Conservation (phyloP, 352 stramenopile species). For the Pythium oligandrum region DNA sequence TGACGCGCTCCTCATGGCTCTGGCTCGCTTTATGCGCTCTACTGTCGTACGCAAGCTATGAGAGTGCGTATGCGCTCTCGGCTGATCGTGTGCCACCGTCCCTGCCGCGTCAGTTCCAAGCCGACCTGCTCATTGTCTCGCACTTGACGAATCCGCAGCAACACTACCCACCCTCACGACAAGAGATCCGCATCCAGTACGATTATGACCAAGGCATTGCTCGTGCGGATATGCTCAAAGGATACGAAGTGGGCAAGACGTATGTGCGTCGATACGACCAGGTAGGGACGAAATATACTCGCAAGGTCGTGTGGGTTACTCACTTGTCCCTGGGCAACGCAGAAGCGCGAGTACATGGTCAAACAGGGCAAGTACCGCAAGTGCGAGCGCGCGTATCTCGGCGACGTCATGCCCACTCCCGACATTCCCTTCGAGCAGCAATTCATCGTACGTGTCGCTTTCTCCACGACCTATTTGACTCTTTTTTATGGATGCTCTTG, state of each 20-base stretch:
- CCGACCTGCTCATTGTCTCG: slow-evolving; percentile 47
- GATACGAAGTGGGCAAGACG: slow-evolving; percentile 65
- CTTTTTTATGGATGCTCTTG: not conserved
- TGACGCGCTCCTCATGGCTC: no score
- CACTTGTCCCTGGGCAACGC: no score
- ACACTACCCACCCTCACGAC: slow-evolving; percentile 49
- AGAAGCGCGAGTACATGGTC: slow-evolving; percentile 70
- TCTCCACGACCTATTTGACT: not conserved
- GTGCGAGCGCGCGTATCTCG: slow-evolving; percentile 68
- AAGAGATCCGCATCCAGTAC: slow-evolving; percentile 54
- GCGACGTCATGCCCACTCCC: slow-evolving; percentile 51
- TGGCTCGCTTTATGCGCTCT: no score
- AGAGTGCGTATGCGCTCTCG: no score
- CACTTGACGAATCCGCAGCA: slow-evolving; percentile 56
- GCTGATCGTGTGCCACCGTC: slow-evolving; percentile 16
- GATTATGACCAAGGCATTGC: slow-evolving; percentile 57
- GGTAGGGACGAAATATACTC: no score
- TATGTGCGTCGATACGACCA: slow-evolving; percentile 69
- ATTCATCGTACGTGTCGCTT: slow-evolving; percentile 31
- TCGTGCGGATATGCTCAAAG: slow-evolving; percentile 48
- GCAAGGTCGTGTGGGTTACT: no score
- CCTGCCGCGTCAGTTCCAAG: slow-evolving; percentile 57
- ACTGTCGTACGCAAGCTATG: no score
- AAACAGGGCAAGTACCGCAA: slow-evolving; percentile 58
- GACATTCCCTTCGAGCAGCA: slow-evolving; percentile 44